Percentiles rank a stretch among this genome's conserved stretches.
Conservation (phyloP, 805 yeast genomes). For the Spathaspora hagerdaliae region DNA sequence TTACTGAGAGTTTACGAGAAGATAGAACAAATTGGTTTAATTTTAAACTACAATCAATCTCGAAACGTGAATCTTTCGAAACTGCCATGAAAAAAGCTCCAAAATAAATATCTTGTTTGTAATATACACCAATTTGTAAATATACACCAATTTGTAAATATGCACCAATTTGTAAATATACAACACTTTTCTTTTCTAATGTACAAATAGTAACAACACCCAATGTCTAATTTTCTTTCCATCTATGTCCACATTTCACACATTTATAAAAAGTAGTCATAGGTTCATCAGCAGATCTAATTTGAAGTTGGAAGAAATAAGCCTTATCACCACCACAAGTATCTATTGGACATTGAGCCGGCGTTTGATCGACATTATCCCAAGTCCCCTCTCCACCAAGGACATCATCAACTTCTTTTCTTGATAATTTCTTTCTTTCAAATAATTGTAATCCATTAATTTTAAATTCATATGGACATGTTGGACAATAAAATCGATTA, state of each 20-base stretch:
- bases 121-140: not conserved
- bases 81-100: not conserved
- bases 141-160: not conserved
- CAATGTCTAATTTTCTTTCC: slow-evolving; percentile 80
- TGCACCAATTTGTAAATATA: not conserved
- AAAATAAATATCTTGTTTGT: not conserved
- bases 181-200: not conserved
- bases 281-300: slow-evolving; percentile 98
- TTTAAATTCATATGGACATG: slow-evolving; percentile 94
- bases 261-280: slow-evolving; percentile 98
- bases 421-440: slow-evolving; percentile 76
- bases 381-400: slow-evolving; percentile 96
- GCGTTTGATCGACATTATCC: slow-evolving; percentile 97
- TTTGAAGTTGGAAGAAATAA: slow-evolving; percentile 93
- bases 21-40: slow-evolving; percentile 12
- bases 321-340: slow-evolving; percentile 86
- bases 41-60: slow-evolving; percentile 6
- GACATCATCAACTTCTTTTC: slow-evolving; percentile 94
- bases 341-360: slow-evolving; percentile 87
- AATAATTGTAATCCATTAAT: slow-evolving; percentile 78
- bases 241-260: slow-evolving; percentile 86
- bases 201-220: slow-evolving; percentile 1
- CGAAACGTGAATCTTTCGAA: not conserved
- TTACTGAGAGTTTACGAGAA: slow-evolving; percentile 2
- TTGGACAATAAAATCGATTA: slow-evolving; percentile 78